Evolutionary conservation across 2,329 filamentous ascomycete genomes (phyloP), one percentile per base, ranked within the genome.

Genomic region (Diaporthe sp.): DNA sequence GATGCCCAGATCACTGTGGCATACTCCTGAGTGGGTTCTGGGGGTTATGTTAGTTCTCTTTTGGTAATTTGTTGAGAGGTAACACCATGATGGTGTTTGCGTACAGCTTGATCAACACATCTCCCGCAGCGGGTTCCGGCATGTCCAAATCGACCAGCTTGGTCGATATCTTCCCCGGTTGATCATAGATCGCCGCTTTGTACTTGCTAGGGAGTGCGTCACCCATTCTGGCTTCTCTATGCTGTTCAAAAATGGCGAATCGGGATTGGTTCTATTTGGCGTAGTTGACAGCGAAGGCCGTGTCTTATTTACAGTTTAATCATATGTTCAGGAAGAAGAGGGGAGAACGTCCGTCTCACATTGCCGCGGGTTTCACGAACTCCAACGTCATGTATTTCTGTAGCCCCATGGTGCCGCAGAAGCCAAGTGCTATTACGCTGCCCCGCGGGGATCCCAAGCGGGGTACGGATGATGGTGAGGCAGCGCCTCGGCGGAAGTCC

Each of bases 11-110:
- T 78, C 77, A 52, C 71, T 75, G 33, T 71, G 68, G 61, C 77
- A 78, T 17, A 78, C 77, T 25, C 77, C 77, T 3, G 77, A 77
- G 70, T 78, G 77, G 22, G 77, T 78, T 22, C 77, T 72, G 25
- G 12, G 17, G n/a, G 69, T 45, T 45, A 12, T 50, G 5, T 74
- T 10, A 74, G 54, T 33, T 17, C 25, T 25, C 19, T 19, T 35
- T n/a, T 10, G 2, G 22, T n/a, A 22, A 10, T 45, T 10, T 8
- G 25, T 42, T 35, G 47, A 4, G 25, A 52, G 7, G 6, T 47
- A 28, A 8, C 3, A 47, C 17, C 40, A n/a, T 45, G 28, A n/a
- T 9, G 25, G 10, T 47, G 60, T n/a, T 57, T 66, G 45, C 67
- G n/a, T 52, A 76, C 74, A 76, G 74, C 42, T 68, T 71, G 38